Evolutionary conservation across 2,329 filamentous ascomycete species (phyloP), one percentile per base, ranked within the genome.

Genomic region (Alternaria sp.): DNA sequence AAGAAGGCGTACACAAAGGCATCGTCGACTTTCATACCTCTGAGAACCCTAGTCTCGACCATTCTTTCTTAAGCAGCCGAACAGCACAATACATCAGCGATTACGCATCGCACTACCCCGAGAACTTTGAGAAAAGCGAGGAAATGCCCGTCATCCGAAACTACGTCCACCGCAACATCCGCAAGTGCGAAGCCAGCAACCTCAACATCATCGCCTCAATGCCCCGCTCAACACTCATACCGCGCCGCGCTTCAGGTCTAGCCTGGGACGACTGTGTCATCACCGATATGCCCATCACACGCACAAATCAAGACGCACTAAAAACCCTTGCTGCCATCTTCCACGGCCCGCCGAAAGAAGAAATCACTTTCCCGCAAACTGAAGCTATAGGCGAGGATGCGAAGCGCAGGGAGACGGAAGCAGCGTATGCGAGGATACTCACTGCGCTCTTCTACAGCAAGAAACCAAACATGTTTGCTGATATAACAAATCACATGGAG

Each of bases 21-120:
- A 78, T 85, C 2, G 71, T 86, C 32, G 79, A 80, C 9, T 74
- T 87, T 20, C 81, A 87, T 39, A 82, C 82, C 3, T 79, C 81
- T 5, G 81, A 80, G 9, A 72, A 81, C 32, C 84, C 86, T 54
- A 74, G 84, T 3, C 68, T 87, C 32, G 85, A 87, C 63, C 72
- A 82, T 8, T 80, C 81, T 24, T 87, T 87, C 66, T 76, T 88
- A 9, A 83, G 83, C 62, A 82, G 82, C 6, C 82, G 84, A 4
- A 81, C 86, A 20, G 86, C 86, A 64, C 81, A 84, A 48, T 89
- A 89, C 71, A 79, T 88, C 46, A 81, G 85, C 36, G 82, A 82
- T 57, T 89, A 88, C 69, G 84, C 83, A 7, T 81, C 82, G 32
- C 75, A 76, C 3, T 88, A 87, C 54, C 84, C 85, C 2, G 81